Percentiles rank a stretch among this genome's conserved stretches.
phyloP scores from a whole-genome alignment of 257 asterid genomes.

The Solanum dulcamara region DNA sequence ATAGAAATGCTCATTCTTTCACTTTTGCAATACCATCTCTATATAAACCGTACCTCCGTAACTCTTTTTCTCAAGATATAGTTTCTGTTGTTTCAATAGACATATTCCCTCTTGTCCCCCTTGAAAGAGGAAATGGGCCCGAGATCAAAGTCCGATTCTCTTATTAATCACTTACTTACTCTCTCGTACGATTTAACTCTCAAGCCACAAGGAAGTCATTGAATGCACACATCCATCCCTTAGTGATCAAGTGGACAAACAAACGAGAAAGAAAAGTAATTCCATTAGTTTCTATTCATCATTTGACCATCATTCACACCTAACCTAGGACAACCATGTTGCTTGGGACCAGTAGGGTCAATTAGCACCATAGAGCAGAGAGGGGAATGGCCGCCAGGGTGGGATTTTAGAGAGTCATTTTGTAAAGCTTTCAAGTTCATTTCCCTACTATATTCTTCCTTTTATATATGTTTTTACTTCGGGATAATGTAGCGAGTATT shows the following conservation, averaged over 20 bases:
- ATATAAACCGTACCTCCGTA: neutral
- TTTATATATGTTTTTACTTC: neutral
- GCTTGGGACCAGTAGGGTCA: neutral
- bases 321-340: neutral
- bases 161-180: neutral
- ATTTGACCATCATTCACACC: neutral
- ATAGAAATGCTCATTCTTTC: neutral
- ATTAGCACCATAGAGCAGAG: neutral
- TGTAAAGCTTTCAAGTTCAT: neutral
- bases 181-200: neutral
- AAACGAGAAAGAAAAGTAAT: neutral
- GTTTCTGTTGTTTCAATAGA: neutral
- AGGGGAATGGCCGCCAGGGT: neutral
- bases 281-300: neutral
- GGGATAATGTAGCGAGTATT: neutral
- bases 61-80: neutral
- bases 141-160: neutral
- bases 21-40: neutral
- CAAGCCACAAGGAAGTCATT: neutral
- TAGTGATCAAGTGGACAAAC: neutral
- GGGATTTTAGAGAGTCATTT: neutral
- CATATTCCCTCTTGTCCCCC: neutral
- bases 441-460: neutral
- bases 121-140: neutral
- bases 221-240: neutral